A percentile compares a stretch with the other conserved stretches of the same genome.
phyloP scores from a whole-genome alignment of 2,329 filamentous ascomycete genomes.

The Pyricularia grisea region DNA sequence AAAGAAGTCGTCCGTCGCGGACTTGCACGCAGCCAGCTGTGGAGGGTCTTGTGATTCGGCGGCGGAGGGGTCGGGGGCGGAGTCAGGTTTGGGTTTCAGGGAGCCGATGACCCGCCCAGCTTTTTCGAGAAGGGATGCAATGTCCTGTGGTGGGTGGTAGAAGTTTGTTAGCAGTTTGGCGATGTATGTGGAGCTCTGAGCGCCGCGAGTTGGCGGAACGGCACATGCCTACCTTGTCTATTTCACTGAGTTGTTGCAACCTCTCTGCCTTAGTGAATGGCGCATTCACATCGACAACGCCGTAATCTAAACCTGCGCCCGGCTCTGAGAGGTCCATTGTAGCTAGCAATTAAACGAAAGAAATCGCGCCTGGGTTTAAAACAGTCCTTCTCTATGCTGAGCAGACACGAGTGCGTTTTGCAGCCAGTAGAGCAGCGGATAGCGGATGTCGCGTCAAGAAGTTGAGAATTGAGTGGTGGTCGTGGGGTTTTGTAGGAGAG shows the following conservation, averaged over 20 bases:
- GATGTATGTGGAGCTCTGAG: background rate
- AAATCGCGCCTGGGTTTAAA: background rate
- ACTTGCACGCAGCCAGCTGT: conserved; percentile 46
- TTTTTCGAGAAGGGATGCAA: conserved; percentile 34
- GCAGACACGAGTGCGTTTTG: background rate
- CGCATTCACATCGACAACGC: conserved; percentile 21
- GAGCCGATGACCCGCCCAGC: conserved; percentile 53
- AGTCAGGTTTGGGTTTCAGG: conserved; percentile 23
- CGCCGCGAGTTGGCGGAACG: background rate
- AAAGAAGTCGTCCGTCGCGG: conserved; percentile 58
- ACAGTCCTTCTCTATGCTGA: background rate
- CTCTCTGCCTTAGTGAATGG: conserved; percentile 68
- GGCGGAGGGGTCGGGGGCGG: conserved; percentile 10
- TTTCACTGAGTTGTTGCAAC: conserved; percentile 69
- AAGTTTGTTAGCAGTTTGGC: conserved; percentile 18
- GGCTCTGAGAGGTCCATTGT: conserved; percentile 2
- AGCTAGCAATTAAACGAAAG: background rate
- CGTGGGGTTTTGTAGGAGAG: background rate
- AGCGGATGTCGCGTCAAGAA: background rate
- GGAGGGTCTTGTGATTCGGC: conserved; percentile 28
- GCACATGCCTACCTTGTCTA: conserved; percentile 59
- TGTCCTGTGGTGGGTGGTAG: conserved; percentile 34
- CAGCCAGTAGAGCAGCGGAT: background rate
- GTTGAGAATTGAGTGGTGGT: background rate
- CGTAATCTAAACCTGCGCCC: conserved; percentile 7